Conservation (phyloP, 1,284 basidiomycete genomes). For the Microbotryum silenes-acaulis region DNA sequence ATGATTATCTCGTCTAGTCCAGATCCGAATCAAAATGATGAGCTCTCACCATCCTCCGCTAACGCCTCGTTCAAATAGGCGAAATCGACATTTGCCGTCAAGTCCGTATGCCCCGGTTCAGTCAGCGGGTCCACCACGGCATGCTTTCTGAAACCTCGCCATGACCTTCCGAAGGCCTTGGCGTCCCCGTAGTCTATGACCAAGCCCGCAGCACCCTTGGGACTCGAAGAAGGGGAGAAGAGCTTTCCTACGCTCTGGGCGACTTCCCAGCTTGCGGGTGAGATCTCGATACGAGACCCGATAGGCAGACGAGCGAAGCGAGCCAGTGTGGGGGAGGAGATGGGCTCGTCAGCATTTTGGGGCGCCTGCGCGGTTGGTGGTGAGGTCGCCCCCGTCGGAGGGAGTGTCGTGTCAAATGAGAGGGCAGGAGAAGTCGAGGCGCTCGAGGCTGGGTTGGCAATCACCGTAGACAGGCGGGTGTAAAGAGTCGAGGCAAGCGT, state of each 20-base stretch:
- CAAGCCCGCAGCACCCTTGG: conserved; percentile 63
- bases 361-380: conserved; percentile 60
- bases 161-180: conserved; percentile 62
- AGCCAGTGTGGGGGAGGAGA: conserved; percentile 11
- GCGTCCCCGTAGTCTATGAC: conserved; percentile 86
- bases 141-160: conserved; percentile 76
- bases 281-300: conserved; percentile 70
- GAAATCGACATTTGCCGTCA: conserved; percentile 96
- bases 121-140: conserved; percentile 77
- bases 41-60: conserved; percentile 52
- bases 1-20: background rate
- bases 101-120: conserved; percentile 75
- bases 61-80: conserved; percentile 74
- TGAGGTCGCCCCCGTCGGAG: conserved; percentile 45
- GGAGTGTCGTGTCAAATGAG: conserved; percentile 27
- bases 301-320: conserved; percentile 60
- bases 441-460: conserved; percentile 1
- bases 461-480: conserved; percentile 13
- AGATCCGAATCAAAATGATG: background rate
- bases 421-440: background rate
- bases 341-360: conserved; percentile 46
- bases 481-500: conserved; percentile 34
- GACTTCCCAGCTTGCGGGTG: conserved; percentile 59
- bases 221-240: conserved; percentile 38
- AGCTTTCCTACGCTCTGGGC: conserved; percentile 61